Evolutionary conservation across 1,284 basidiomycete genomes (phyloP).

Genomic region (Vanrija humicola): DNA sequence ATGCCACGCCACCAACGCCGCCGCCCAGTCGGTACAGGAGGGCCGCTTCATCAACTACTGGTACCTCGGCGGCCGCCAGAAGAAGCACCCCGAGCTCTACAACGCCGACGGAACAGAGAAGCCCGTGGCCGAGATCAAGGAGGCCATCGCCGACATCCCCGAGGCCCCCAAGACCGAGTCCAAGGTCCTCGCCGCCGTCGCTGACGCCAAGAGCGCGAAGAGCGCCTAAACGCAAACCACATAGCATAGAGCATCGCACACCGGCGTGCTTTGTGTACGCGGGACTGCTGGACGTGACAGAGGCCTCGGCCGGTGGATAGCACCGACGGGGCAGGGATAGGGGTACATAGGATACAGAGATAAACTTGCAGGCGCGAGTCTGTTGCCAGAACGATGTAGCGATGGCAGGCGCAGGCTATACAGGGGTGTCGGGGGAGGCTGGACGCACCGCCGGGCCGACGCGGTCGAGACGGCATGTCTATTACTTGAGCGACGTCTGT

Average conservation of each 20-base stretch:
- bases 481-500: constrained; percentile 44
- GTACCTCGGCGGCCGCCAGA: constrained; percentile 51
- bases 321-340: too few relatives aligned
- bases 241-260: too few relatives aligned
- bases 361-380: too few relatives aligned
- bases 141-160: background rate
- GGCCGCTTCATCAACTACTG: constrained; percentile 83
- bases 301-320: too few relatives aligned
- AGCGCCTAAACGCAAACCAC: too few relatives aligned
- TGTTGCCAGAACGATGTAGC: too few relatives aligned
- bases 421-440: background rate
- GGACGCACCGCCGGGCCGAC: constrained; percentile 2
- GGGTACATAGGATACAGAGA: too few relatives aligned
- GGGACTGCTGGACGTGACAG: too few relatives aligned
- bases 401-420: too few relatives aligned
- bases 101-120: constrained; percentile 10
- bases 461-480: background rate
- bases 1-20: constrained; percentile 83
- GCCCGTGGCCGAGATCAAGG: background rate
- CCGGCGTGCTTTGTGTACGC: too few relatives aligned
- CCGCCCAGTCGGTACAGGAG: constrained; percentile 81
- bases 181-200: constrained; percentile 1
- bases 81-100: constrained; percentile 30
- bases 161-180: background rate
- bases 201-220: background rate